A percentile compares a stretch with the other conserved stretches of the same genome.
phyloP scores from a whole-genome alignment of 2,329 filamentous ascomycete genomes.

The Monosporascus sp. region DNA sequence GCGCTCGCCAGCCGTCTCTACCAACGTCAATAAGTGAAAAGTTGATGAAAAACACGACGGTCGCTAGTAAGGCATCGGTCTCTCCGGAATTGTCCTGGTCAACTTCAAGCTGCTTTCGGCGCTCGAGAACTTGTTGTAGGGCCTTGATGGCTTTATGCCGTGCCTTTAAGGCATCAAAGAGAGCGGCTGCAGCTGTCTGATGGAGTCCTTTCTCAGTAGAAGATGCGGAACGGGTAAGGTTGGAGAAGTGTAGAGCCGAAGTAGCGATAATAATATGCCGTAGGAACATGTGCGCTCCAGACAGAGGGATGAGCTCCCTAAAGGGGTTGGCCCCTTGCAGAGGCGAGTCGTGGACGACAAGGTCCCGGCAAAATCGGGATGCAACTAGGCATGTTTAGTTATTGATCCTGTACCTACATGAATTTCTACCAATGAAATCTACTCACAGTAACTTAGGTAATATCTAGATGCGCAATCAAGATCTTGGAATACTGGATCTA shows the following conservation, averaged over 20 bases:
- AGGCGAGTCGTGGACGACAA: conserved; percentile 43
- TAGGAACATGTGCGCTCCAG: conserved; percentile 39
- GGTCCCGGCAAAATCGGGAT: conserved; percentile 44
- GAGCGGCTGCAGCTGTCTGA: conserved; percentile 26
- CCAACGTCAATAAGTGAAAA: conserved; percentile 47
- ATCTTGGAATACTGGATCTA: conserved; percentile 52
- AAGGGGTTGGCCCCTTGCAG: conserved; percentile 39
- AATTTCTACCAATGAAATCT: background rate
- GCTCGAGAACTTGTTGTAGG: conserved; percentile 34
- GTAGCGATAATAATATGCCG: conserved; percentile 44
- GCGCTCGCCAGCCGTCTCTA: conserved; percentile 39
- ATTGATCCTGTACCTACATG: background rate
- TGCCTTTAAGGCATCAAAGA: conserved; percentile 42
- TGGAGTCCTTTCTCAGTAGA: conserved; percentile 12
- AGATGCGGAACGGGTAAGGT: conserved; percentile 33
- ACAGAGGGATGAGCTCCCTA: conserved; percentile 42
- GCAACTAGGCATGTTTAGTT: conserved; percentile 16
- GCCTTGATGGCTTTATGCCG: conserved; percentile 43
- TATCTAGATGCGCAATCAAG: conserved; percentile 39
- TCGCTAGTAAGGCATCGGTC: conserved; percentile 42
- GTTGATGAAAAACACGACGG: conserved; percentile 47
- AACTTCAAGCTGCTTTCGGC: conserved; percentile 2
- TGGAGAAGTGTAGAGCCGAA: conserved; percentile 45
- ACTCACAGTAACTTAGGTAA: conserved; percentile 49
- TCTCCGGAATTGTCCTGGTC: conserved; percentile 31